A percentile compares a stretch with the other conserved stretches of the same genome.
phyloP scores from a whole-genome alignment of 345 rosid species.

The Raphanus raphanistrum region DNA sequence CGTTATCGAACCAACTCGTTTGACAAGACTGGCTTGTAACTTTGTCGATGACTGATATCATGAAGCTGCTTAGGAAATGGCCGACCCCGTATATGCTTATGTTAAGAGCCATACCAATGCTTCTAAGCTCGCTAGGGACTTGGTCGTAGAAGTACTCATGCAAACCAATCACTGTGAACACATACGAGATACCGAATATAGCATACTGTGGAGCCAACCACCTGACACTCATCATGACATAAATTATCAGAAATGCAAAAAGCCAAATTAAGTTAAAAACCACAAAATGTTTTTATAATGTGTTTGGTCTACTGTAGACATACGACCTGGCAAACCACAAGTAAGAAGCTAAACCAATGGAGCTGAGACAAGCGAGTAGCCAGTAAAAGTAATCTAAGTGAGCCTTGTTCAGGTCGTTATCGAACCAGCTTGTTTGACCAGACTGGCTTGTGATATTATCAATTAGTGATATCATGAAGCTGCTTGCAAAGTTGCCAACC shows the following conservation, averaged over 20 bases:
- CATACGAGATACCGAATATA: conserved; percentile 31
- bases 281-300: neutral
- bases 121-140: neutral
- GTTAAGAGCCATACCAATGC: neutral
- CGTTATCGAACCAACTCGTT: conserved; percentile 51
- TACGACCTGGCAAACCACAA: conserved; percentile 29
- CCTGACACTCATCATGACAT: conserved; percentile 38
- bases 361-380: conserved; percentile 40
- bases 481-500: conserved; percentile 49
- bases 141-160: neutral
- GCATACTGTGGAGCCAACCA: conserved; percentile 43
- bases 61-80: conserved; percentile 40
- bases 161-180: conserved; percentile 15
- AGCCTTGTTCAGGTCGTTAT: conserved; percentile 45
- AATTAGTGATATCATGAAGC: conserved; percentile 47
- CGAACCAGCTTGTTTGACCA: conserved; percentile 50
- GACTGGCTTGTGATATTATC: conserved; percentile 43
- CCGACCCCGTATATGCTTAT: conserved; percentile 32
- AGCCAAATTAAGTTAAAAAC: too few relatives aligned
- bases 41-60: conserved; percentile 45
- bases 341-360: neutral
- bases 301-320: conserved; percentile 28
- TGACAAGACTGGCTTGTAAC: conserved; percentile 38
- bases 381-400: conserved; percentile 61
- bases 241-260: too few relatives aligned